Percentiles rank a stretch among this genome's conserved stretches.
phyloP scores from a whole-genome alignment of 176 grass and related monocot species.

The Juncus inflexus region DNA sequence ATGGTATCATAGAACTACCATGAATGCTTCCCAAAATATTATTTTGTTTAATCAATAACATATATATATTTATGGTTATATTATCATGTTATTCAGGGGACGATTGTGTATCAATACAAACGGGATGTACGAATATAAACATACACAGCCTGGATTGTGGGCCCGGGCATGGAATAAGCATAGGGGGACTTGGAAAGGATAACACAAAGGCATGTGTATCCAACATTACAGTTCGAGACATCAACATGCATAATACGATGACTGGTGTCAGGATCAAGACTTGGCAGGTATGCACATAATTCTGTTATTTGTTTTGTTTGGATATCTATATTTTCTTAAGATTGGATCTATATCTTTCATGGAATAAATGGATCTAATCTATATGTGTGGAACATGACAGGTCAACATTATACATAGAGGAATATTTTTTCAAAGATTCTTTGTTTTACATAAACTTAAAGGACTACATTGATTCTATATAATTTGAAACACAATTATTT shows the following conservation, averaged over 20 bases:
- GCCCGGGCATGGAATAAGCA: slow-evolving; percentile 96
- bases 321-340: neutral
- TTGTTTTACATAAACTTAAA: too few relatives aligned
- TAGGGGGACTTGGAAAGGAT: slow-evolving; percentile 89
- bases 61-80: too few relatives aligned
- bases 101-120: slow-evolving; percentile 95
- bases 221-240: slow-evolving; percentile 87
- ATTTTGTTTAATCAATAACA: too few relatives aligned
- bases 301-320: slow-evolving; percentile 11
- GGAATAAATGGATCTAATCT: too few relatives aligned
- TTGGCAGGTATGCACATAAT: slow-evolving; percentile 61
- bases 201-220: slow-evolving; percentile 98
- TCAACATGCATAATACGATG: slow-evolving; percentile 90
- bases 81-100: slow-evolving; percentile 45
- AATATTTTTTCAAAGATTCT: too few relatives aligned
- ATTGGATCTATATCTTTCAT: too few relatives aligned
- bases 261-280: slow-evolving; percentile 97
- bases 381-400: too few relatives aligned
- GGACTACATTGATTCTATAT: too few relatives aligned
- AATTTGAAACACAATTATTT: neutral
- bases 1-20: too few relatives aligned
- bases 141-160: slow-evolving; percentile 95
- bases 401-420: too few relatives aligned
- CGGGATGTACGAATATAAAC: slow-evolving; percentile 86
- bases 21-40: too few relatives aligned